phyloP scores from a whole-genome alignment of 345 rosid genomes.

The Mercurialis annua region DNA sequence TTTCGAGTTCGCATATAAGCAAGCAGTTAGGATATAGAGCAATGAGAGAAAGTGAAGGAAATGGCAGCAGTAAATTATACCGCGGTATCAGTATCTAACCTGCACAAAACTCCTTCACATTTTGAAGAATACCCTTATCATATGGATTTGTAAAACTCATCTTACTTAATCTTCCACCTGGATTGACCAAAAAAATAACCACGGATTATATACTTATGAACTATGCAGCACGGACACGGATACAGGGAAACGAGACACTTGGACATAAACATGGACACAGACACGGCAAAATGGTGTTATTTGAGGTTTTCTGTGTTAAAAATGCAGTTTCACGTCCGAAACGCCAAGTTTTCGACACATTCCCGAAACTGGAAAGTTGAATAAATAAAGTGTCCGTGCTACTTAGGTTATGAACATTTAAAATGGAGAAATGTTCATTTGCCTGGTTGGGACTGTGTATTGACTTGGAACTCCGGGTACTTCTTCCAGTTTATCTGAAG shows the following conservation, averaged over 20 bases:
- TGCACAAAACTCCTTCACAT: slow-evolving; percentile 38
- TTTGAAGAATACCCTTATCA: slow-evolving; percentile 44
- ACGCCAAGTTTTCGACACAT: no score
- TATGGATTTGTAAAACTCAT: slow-evolving; percentile 45
- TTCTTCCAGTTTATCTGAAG: slow-evolving; percentile 59
- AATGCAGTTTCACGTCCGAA: no score
- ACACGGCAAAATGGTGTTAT: no score
- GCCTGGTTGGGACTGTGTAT: slow-evolving; percentile 39
- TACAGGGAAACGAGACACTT: no score
- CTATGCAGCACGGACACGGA: no score
- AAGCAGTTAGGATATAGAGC: not conserved
- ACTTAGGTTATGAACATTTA: slow-evolving; percentile 1
- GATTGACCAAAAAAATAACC: not conserved
- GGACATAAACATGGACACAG: no score
- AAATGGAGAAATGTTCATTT: not conserved
- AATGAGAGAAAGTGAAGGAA: not conserved
- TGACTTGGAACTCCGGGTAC: slow-evolving; percentile 54
- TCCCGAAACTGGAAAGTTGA: no score
- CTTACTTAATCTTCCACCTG: slow-evolving; percentile 32
- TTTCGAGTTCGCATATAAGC: not conserved
- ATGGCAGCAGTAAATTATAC: not conserved
- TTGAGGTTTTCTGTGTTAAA: no score
- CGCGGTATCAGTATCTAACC: not conserved
- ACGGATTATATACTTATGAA: no score
- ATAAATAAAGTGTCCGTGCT: no score